phyloP scores from a whole-genome alignment of 2,329 filamentous ascomycete genomes.

The Aphanocladium album region DNA sequence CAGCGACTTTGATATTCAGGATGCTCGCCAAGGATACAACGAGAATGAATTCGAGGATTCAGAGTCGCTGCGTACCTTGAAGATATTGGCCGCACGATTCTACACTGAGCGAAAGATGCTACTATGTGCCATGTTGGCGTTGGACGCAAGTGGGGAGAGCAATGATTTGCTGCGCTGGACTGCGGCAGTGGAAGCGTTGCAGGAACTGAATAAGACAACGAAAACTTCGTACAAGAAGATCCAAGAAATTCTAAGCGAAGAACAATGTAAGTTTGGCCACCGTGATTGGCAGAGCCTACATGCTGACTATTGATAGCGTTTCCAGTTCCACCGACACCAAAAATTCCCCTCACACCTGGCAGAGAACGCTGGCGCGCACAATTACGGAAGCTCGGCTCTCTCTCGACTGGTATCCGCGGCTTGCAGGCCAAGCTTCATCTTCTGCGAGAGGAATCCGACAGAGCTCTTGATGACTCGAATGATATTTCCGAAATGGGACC shows the following conservation, averaged over 20 bases:
- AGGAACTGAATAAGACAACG: conserved; percentile 57
- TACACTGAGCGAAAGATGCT: conserved; percentile 79
- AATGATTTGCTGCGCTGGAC: conserved; percentile 76
- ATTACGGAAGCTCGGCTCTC: conserved; percentile 77
- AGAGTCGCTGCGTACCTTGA: conserved; percentile 74
- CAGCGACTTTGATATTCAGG: conserved; percentile 65
- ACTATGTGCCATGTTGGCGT: conserved; percentile 80
- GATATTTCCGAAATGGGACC: conserved; percentile 72
- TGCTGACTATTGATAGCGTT: conserved; percentile 39
- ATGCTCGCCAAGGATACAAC: conserved; percentile 60
- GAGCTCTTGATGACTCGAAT: conserved; percentile 66
- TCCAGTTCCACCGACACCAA: conserved; percentile 51
- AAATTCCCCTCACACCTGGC: conserved; percentile 60
- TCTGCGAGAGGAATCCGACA: conserved; percentile 82
- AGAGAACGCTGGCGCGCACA: conserved; percentile 82
- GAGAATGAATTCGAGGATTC: conserved; percentile 69
- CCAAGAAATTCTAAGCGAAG: conserved; percentile 66
- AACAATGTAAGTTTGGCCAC: conserved; percentile 60
- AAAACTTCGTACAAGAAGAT: conserved; percentile 60
- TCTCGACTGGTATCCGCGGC: conserved; percentile 85
- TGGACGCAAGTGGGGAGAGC: conserved; percentile 75
- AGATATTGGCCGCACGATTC: conserved; percentile 74
- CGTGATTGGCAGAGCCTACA: conserved; percentile 7
- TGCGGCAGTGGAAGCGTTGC: conserved; percentile 69
- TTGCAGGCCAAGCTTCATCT: conserved; percentile 94